phyloP scores from a whole-genome alignment of 371 early-diverging fungal genomes.

The Syncephalastrum sp. region DNA sequence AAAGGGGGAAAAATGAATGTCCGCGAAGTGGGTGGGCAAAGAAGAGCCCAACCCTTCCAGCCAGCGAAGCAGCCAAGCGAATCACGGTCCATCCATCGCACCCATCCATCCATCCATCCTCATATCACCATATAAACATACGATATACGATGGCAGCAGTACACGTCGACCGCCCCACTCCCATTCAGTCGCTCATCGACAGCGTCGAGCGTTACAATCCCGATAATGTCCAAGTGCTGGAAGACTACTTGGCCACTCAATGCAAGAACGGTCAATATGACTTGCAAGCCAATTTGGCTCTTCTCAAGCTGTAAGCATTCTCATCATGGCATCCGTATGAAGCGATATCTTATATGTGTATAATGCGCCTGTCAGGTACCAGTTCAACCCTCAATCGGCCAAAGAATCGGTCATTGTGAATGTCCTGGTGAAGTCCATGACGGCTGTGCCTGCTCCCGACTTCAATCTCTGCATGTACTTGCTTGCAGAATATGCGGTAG shows the following conservation, averaged over 20 bases:
- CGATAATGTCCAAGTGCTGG: constrained; percentile 77
- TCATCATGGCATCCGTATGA: background rate
- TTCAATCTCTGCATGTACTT: constrained; percentile 88
- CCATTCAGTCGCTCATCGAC: constrained; percentile 73
- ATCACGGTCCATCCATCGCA: too few relatives aligned
- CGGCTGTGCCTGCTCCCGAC: constrained; percentile 83
- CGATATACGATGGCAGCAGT: constrained; percentile 11
- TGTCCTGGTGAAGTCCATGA: constrained; percentile 81
- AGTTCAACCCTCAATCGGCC: constrained; percentile 82
- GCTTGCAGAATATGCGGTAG: constrained; percentile 72
- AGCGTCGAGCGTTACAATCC: constrained; percentile 90
- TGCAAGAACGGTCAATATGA: constrained; percentile 79
- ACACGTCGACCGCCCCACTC: constrained; percentile 63
- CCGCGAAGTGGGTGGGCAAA: too few relatives aligned
- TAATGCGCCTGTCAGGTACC: constrained; percentile 55
- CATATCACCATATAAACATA: constrained; percentile 1
- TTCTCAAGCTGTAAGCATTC: constrained; percentile 77
- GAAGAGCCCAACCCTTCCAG: background rate
- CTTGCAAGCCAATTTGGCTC: constrained; percentile 86
- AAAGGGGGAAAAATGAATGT: too few relatives aligned
- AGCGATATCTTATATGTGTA: constrained; percentile 3
- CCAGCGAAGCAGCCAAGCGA: background rate
- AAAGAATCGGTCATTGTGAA: constrained; percentile 71
- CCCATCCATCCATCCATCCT: constrained; percentile 3
- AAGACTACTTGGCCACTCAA: constrained; percentile 80